Conservation (phyloP, 352 stramenopile species). For the Phytopythium sindhum region DNA sequence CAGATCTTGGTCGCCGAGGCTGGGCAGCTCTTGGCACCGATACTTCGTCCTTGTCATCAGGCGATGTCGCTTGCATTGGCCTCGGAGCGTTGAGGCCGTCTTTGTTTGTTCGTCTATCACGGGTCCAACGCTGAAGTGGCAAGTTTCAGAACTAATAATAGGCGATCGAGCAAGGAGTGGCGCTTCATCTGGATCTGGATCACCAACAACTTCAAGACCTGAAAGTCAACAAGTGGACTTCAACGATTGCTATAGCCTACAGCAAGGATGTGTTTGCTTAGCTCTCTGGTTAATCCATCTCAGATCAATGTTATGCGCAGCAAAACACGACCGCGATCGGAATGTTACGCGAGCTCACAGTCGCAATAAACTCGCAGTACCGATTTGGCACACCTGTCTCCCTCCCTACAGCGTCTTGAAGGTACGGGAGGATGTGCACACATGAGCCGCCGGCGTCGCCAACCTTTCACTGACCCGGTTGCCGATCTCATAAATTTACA, state of each 20-base stretch:
- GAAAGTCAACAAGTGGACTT: no score
- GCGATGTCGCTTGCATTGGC: neutral
- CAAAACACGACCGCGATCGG: neutral
- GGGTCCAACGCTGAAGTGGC: neutral
- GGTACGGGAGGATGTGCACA: neutral
- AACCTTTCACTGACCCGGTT: neutral
- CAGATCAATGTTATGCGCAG: neutral
- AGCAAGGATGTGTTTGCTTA: neutral
- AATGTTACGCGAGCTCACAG: neutral
- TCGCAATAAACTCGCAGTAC: neutral
- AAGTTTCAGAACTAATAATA: neutral
- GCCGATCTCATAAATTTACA: conserved; percentile 30
- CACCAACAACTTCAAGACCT: neutral
- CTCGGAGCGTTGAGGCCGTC: neutral
- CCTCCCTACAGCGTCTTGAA: neutral
- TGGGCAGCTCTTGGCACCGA: neutral
- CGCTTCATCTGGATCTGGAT: no score
- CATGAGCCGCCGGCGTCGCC: neutral
- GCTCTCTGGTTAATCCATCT: neutral
- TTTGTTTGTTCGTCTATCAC: neutral
- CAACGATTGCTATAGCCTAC: no score
- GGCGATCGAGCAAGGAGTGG: neutral
- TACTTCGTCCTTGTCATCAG: neutral
- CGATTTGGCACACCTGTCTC: neutral
- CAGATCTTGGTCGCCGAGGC: neutral